Evolutionary conservation across 345 rosid genomes (phyloP).

Genomic region (Firmiana major): DNA sequence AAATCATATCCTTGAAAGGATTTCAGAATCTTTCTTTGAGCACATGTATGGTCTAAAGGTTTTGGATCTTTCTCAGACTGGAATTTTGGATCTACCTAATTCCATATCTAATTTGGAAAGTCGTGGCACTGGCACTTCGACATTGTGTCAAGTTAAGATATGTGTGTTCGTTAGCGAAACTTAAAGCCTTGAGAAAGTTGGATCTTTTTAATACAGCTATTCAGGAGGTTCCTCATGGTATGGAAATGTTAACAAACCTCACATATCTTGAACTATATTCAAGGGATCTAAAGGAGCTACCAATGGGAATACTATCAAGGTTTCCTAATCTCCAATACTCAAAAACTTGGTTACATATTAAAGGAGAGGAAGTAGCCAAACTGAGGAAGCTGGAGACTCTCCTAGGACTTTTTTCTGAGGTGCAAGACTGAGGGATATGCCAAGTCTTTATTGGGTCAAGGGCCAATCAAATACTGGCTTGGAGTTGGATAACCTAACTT

Average conservation of each 20-base stretch:
- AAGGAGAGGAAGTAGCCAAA: neutral
- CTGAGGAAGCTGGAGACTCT: slow-evolving; percentile 5
- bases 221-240: neutral
- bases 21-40: slow-evolving; percentile 9
- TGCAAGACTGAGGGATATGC: neutral
- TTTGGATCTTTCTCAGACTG: slow-evolving; percentile 13
- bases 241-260: slow-evolving; percentile 7
- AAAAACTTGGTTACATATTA: neutral
- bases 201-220: neutral
- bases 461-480: neutral
- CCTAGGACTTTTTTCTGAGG: neutral
- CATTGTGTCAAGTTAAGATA: neutral
- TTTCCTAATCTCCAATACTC: neutral
- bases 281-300: neutral
- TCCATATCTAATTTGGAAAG: slow-evolving; percentile 2
- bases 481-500: neutral
- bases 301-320: neutral
- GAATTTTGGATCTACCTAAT: neutral
- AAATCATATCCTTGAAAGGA: neutral
- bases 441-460: neutral
- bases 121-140: slow-evolving; percentile 2
- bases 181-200: neutral
- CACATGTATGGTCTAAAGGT: slow-evolving; percentile 10
- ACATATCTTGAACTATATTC: neutral
- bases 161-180: neutral